Evolutionary conservation across 352 stramenopile species (phyloP).

Genomic region (Globisporangium nagaii): DNA sequence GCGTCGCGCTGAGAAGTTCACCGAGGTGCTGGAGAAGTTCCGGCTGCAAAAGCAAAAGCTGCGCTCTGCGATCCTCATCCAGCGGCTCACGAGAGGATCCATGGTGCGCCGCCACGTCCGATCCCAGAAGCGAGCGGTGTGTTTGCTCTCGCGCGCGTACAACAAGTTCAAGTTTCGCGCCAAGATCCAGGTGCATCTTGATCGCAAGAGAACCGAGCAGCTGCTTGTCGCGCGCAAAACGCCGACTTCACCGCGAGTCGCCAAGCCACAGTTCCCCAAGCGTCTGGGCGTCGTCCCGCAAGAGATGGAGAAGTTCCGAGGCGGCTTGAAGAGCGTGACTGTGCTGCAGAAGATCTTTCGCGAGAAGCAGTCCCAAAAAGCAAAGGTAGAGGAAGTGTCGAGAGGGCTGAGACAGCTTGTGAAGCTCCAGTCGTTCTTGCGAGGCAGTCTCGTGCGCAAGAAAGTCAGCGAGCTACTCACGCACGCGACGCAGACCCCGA

Average conservation of each 20-base stretch:
- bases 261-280: not conserved
- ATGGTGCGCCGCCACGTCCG: slow-evolving; percentile 4
- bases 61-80: slow-evolving; percentile 21
- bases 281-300: not conserved
- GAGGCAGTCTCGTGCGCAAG: slow-evolving; percentile 31
- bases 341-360: slow-evolving; percentile 3
- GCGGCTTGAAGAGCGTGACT: not conserved
- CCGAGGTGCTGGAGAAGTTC: slow-evolving; percentile 25
- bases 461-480: slow-evolving; percentile 18
- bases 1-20: slow-evolving; percentile 21
- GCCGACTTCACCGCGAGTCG: not conserved
- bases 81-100: slow-evolving; percentile 13
- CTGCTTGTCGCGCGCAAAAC: slow-evolving; percentile 2
- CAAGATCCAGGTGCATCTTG: slow-evolving; percentile 13
- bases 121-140: slow-evolving; percentile 2
- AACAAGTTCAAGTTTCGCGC: slow-evolving; percentile 13
- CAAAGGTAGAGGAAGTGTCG: not conserved
- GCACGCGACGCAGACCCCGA: slow-evolving; percentile 8
- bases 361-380: not conserved
- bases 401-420: slow-evolving; percentile 6
- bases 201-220: slow-evolving; percentile 15
- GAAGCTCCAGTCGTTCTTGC: slow-evolving; percentile 49
- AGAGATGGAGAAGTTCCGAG: slow-evolving; percentile 1
- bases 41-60: slow-evolving; percentile 20
- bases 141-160: slow-evolving; percentile 12